A percentile compares a stretch with the other conserved stretches of the same genome.
Evolutionary conservation across 257 asterid species (phyloP).

Genomic region (Plantago elongata): DNA sequence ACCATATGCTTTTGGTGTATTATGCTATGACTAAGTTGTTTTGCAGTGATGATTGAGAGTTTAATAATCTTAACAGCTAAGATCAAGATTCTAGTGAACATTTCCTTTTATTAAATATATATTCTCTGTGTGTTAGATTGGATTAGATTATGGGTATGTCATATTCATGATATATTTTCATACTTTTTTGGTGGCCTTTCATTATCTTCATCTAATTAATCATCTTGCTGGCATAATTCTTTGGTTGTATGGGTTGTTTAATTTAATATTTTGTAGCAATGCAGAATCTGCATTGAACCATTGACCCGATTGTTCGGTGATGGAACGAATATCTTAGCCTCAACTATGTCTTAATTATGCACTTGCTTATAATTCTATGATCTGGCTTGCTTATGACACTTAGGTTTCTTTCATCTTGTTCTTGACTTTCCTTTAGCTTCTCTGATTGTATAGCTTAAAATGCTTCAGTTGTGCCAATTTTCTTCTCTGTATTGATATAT

Average conservation of each 20-base stretch:
- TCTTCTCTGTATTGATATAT: too few relatives aligned
- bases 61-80: too few relatives aligned
- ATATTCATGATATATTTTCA: constrained; percentile 28
- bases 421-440: background rate
- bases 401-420: background rate
- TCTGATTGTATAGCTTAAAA: background rate
- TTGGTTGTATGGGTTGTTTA: constrained; percentile 30
- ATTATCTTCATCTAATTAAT: constrained; percentile 26
- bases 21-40: too few relatives aligned
- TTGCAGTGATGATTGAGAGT: background rate
- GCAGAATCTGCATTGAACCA: constrained; percentile 25
- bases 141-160: constrained; percentile 39
- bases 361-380: constrained; percentile 15
- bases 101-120: constrained; percentile 2
- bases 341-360: constrained; percentile 2
- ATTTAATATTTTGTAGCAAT: constrained; percentile 25
- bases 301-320: constrained; percentile 6
- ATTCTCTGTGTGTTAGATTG: constrained; percentile 15
- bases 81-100: too few relatives aligned
- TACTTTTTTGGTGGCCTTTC: constrained; percentile 42
- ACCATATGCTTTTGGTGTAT: background rate
- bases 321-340: constrained; percentile 5
- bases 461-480: too few relatives aligned
- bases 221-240: constrained; percentile 21
- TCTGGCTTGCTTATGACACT: constrained; percentile 17